Evolutionary conservation across 2,329 filamentous ascomycete species (phyloP).

Genomic region (Sporothrix pseudoabietina): DNA sequence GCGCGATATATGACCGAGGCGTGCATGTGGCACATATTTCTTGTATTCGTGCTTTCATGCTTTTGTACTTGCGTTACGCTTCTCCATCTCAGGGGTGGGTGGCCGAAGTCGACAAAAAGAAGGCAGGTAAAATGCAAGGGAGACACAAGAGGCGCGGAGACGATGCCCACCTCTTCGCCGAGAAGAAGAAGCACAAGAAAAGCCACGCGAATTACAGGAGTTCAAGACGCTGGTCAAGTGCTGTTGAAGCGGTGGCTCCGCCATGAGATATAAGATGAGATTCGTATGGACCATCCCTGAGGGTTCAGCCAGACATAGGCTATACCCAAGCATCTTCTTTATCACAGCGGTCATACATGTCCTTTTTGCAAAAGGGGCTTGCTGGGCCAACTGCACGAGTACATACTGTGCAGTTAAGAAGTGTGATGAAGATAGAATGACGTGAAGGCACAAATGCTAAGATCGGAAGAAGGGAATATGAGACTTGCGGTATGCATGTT

Average conservation of each 20-base stretch:
- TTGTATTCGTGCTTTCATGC: not conserved
- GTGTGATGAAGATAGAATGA: not conserved
- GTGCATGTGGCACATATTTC: conserved; percentile 10
- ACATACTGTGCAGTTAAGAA: not conserved
- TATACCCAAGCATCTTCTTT: no score
- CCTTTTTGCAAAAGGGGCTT: no score
- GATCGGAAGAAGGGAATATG: not conserved
- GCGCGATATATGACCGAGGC: not conserved
- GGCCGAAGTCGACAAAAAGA: not conserved
- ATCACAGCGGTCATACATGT: no score
- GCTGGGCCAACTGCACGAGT: no score
- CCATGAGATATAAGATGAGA: not conserved
- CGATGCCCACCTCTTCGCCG: not conserved
- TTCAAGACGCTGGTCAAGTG: no score
- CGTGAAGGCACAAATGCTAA: not conserved
- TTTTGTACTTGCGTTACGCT: not conserved
- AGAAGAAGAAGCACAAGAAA: not conserved
- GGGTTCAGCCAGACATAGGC: not conserved
- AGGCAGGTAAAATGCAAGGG: not conserved
- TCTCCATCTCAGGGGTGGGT: not conserved
- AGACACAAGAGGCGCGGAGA: not conserved
- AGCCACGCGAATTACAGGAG: not conserved
- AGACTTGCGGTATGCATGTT: not conserved
- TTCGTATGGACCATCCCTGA: not conserved
- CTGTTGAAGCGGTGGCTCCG: no score